Base-by-base conservation (phyloP, 1,284 basidiomycete genomes). In the Trametes hirsuta region DNA sequence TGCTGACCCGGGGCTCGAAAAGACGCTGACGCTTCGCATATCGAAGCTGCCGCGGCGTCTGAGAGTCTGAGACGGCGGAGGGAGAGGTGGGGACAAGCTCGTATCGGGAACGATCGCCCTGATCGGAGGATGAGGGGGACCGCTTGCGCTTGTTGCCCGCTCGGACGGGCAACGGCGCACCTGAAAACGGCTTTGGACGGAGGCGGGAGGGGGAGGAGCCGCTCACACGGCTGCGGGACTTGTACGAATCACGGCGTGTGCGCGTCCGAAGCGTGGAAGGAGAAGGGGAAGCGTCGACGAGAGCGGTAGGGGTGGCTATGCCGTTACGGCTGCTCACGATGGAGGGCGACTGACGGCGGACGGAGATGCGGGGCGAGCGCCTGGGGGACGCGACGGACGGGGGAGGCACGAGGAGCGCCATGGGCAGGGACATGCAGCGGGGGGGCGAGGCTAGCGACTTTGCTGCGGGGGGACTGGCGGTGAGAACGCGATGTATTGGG, bases 21-120 rank as follows among this genome's bases (percentile, higher is more conserved):
- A 62, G 58, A 6, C 64, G 64, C 58, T 63, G 64, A 18, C 64
- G 64, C 61, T 65, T 65, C 34, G 55, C 58, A 48, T 62, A 62
- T 11, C 64, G 61, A 41, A 65, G 60, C 55, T 62, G 61, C 4
- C 64, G 56, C 25, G 64, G 64, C 24, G 64, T 65, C 50, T 63
- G 64, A 18, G 36, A 36, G n/a, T 47, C 46, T 21, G 44, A 25
- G 45, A 47, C 48, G 15, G 11, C 22, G 37, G 10, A 39, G 37
- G 34, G 11, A n/a, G 37, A 25, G 46, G 52, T 30, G n/a, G 55
- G 48, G 39, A 59, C 61, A 47, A 65, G 59, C 30, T 65, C 51
- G 55, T 65, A 62, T 39, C 44, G 55, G 18, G 50, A 50, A 14
- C 14, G 57, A 63, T 58, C 57, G 49, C 21, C 8, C 14, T 35